Evolutionary conservation across 2,329 filamentous ascomycete species (phyloP), one percentile per base, ranked within the genome.

Genomic region (Mariannaea sp.): DNA sequence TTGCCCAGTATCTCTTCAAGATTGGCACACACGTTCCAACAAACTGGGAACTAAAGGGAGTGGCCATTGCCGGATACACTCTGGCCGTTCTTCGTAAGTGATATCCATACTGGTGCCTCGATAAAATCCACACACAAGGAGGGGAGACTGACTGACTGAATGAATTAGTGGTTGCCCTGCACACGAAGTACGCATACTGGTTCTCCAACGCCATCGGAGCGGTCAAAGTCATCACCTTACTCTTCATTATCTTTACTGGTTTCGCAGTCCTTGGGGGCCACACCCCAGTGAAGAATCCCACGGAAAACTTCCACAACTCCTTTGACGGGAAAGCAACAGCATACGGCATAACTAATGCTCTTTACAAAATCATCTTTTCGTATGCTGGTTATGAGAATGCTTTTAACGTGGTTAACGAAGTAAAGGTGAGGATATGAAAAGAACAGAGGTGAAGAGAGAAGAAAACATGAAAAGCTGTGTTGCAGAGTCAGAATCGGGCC

Each of bases 21-120:
- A 82, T 84, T 26, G 77, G 73, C 2, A 80, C 76, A 1, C 66
- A 74, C 3, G 69, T 68, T 0, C 78, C 82, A 0, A 79, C 79
- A 0, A 71, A 73, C n/a, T 89, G 86, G 86, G 75, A 88, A 63
- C 64, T 81, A 40, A 88, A 89, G 65, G 86, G 85, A 1, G 80
- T 88, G 4, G 86, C 86, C 0, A 71, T 88, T 35, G 84, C 81
- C 1, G 80, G 77, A 1, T 88, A 87, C 64, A 84, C 81, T 0
- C 64, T 84, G 0, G 82, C 84, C 8, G 73, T 80, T 2, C 53
- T 85, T 1, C 72, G 82, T 83, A 62, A 57, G 79, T 73, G 4
- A 49, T 7, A 8, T 5, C 3, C n/a, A n/a, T n/a, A n/a, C n/a
- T n/a, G n/a, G n/a, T n/a, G n/a, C n/a, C n/a, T n/a, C n/a, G n/a